Base-by-base conservation (phyloP, 2,329 filamentous ascomycete species). In the Sarocladiaceae sp. region DNA sequence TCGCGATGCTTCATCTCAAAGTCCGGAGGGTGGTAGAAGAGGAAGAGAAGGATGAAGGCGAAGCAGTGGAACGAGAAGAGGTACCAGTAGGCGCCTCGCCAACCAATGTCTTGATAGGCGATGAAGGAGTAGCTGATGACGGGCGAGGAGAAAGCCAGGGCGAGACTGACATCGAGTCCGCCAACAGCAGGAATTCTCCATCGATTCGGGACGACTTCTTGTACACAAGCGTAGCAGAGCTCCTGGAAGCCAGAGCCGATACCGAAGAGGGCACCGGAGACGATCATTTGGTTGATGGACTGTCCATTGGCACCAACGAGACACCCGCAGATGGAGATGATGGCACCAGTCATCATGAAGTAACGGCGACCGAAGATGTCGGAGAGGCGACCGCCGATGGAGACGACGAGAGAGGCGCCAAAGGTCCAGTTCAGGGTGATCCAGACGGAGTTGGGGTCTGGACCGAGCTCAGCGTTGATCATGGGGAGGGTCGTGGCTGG, bases 331-430 rank as follows among this genome's bases (percentile, higher is more conserved):
- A 65, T 56, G 19, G 58, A 55, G 10, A 61, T 53, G 12, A 55
- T 29, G 12, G 61, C 58, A 5, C 64, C 65, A 0, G 56, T 54
- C 20, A 65, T 56, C 44, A 65, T 57, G 50, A 66, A 66, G 50
- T 58, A 67, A 15, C 64, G 58, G 12, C 63, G 50, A 6, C 64
- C 64, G 29, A 67, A 68, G 20, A 68, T 63, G 47, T 68, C 65
- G 2, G 60, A 61, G 2, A 68, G 51, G 20, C 64, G 57, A 5
- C 59, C 59, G 10, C 58, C 58, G 13, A 65, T 55, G 7, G 59
- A 59, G 23, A 65, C 57, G 19, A 64, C 53, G 33, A 62, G 56
- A 23, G 60, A 55, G 13, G 57, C 62, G 16, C 56, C 59, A 6
- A 64, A 54, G 16, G 53, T 56, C 56, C 55, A 60, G 15, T 43